Base-by-base conservation (phyloP, 2,329 filamentous ascomycete species). In the Aspergillus quadrilineatus region DNA sequence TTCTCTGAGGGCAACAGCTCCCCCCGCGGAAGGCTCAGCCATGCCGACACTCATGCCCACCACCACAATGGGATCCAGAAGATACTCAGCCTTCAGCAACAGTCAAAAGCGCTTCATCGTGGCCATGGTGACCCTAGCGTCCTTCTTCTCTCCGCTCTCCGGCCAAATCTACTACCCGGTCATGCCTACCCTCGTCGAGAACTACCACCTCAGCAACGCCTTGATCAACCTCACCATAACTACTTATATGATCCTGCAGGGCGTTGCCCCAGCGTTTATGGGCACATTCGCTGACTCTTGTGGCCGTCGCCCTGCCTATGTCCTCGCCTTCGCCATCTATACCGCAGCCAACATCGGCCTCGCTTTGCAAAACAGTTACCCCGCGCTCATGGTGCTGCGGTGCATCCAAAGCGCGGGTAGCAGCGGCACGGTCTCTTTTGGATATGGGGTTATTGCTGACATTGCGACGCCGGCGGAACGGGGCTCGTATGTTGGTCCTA, bases 391-490 rank as follows among this genome's bases (percentile, higher is more conserved):
- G 44, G 63, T 73, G 0, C 61, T 76, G 6, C 66, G 74, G n/a
- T 73, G 69, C 49, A 17, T 76, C 6, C 73, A 76, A 56, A 69
- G 67, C 6, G 63, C 68, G 2, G 73, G 88, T 0, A 87, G 83
- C 67, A 87, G 84, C 63, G 85, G 85, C 0, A 88, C 87, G 0
- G 78, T 91, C n/a, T 86, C 89, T 0, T 77, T 94, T 1, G 85
- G 84, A 0, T 88, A 82, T 59, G 89, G 85, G 1, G 84, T 91
- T 1, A 82, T 92, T 12, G 86, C 87, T 0, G 90, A 94, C 64
- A 80, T 92, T 4, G 81, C 86, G 0, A 85, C 87, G 0, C 85
- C 82, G 45, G 80, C 83, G 0, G 88, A 93, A 69, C 78, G 90
- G 63, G 90, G 89, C 2, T 83, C 81, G 55, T 92, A 89, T 66